Conservation (phyloP, 805 yeast genomes). For the Barnettozyma sucrosica region DNA sequence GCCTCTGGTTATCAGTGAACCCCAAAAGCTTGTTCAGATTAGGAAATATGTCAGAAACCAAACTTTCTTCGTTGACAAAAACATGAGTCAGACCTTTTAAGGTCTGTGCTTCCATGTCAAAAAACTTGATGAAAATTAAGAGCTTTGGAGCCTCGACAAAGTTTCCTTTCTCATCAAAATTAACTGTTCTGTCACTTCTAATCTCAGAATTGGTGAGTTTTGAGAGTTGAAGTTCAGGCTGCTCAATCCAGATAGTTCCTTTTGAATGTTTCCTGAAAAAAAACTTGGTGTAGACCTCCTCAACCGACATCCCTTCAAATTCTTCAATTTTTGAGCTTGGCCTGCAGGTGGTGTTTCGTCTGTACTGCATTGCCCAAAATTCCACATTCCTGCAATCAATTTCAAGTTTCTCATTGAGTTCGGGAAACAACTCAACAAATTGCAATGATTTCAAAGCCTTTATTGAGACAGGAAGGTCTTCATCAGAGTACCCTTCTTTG, state of each 20-base stretch:
- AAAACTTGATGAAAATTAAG: slow-evolving; percentile 54
- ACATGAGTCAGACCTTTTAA: slow-evolving; percentile 65
- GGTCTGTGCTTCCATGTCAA: slow-evolving; percentile 49
- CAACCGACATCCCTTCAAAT: slow-evolving; percentile 37
- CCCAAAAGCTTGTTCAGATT: slow-evolving; percentile 38
- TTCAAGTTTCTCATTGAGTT: slow-evolving; percentile 42
- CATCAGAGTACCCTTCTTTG: slow-evolving; percentile 30
- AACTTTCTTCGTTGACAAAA: slow-evolving; percentile 43
- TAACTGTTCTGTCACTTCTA: slow-evolving; percentile 7
- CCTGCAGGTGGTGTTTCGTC: slow-evolving; percentile 69
- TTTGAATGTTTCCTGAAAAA: slow-evolving; percentile 43
- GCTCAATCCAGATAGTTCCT: slow-evolving; percentile 63
- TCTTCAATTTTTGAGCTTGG: slow-evolving; percentile 40
- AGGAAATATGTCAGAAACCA: slow-evolving; percentile 36
- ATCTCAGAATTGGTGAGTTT: slow-evolving; percentile 17
- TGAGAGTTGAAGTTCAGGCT: slow-evolving; percentile 30
- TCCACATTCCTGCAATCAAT: slow-evolving; percentile 36
- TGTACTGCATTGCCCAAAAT: slow-evolving; percentile 58
- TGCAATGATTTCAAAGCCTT: slow-evolving; percentile 53
- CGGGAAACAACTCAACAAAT: slow-evolving; percentile 43
- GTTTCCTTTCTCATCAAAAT: slow-evolving; percentile 14
- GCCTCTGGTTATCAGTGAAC: slow-evolving; percentile 28
- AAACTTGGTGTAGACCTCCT: slow-evolving; percentile 42
- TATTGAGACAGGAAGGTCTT: slow-evolving; percentile 35
- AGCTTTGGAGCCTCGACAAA: slow-evolving; percentile 24